A percentile compares a stretch with the other conserved stretches of the same genome.
phyloP scores from a whole-genome alignment of 2,329 filamentous ascomycete genomes.

The Colletotrichum siamense region DNA sequence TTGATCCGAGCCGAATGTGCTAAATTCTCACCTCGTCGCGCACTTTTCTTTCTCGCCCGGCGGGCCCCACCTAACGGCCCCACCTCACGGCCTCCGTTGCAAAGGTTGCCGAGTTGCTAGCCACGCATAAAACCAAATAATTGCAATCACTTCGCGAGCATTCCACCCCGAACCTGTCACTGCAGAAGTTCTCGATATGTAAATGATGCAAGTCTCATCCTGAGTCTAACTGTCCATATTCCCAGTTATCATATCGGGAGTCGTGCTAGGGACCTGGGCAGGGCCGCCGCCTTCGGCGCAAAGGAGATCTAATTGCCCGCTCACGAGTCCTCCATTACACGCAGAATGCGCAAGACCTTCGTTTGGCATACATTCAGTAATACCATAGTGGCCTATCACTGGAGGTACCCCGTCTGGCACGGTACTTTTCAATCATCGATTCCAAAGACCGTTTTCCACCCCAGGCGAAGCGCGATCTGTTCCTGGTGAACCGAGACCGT shows the following conservation, averaged over 20 bases:
- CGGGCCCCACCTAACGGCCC: background rate
- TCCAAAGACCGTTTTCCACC: too few relatives aligned
- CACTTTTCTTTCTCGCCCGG: background rate
- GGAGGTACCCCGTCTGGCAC: too few relatives aligned
- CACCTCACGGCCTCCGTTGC: too few relatives aligned
- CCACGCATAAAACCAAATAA: background rate
- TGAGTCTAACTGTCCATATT: rapidly evolving
- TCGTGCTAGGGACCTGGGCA: too few relatives aligned
- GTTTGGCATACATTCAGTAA: too few relatives aligned
- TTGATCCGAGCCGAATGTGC: background rate
- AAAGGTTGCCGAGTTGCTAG: background rate
- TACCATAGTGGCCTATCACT: too few relatives aligned
- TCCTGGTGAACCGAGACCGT: rapidly evolving
- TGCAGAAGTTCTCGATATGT: rapidly evolving
- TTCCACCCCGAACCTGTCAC: rapidly evolving
- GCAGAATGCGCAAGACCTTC: too few relatives aligned
- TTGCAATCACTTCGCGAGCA: background rate
- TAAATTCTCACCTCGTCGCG: background rate
- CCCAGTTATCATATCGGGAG: too few relatives aligned
- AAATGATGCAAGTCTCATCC: background rate
- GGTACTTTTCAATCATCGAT: too few relatives aligned
- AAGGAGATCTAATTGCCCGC: rapidly evolving
- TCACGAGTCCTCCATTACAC: too few relatives aligned
- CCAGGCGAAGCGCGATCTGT: too few relatives aligned
- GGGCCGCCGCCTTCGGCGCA: too few relatives aligned